These are phyloP conservation scores for Euphorbia celastroides DNA, from an alignment of 441 rosid genomes.

Conservation along the genomic window DNA sequence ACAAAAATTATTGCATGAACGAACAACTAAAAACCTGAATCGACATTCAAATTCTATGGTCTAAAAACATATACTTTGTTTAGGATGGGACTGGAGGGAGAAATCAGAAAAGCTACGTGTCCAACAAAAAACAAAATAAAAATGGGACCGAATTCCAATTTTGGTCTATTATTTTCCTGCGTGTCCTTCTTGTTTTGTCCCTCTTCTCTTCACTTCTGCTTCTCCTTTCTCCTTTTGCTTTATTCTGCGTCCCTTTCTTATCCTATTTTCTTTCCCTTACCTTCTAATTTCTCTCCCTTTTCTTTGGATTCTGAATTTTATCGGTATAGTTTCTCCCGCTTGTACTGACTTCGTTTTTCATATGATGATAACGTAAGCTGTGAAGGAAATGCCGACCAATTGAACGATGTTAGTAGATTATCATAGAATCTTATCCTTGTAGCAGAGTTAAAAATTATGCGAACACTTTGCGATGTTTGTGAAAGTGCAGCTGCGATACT, in stretches of 20 bases:
- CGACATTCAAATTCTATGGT: too few species aligned
- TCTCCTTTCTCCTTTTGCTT: too few species aligned
- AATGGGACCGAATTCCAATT: neutral
- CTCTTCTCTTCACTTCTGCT: neutral
- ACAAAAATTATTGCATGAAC: too few species aligned
- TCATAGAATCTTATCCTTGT: neutral
- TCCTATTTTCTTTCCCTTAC: neutral
- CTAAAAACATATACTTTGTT: too few species aligned
- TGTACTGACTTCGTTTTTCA: neutral
- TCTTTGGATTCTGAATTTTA: too few species aligned
- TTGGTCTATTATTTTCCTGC: neutral
- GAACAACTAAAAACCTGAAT: too few species aligned
- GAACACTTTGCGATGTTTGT: conserved; percentile 80
- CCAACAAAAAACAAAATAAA: too few species aligned
- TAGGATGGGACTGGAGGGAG: too few species aligned
- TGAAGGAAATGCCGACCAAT: neutral
- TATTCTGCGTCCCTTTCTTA: neutral
- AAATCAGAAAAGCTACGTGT: too few species aligned
- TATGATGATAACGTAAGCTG: neutral
- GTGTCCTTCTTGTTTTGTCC: neutral
- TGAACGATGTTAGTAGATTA: neutral
- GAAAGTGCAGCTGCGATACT: conserved; percentile 83
- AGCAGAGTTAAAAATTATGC: conserved; percentile 32
- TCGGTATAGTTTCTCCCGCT: too few species aligned
- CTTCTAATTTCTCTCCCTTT: neutral